Evolutionary conservation across 768 basidiomycete genomes (phyloP), one percentile per base, ranked within the genome.

Genomic region (Leccinum longicurvipes): DNA sequence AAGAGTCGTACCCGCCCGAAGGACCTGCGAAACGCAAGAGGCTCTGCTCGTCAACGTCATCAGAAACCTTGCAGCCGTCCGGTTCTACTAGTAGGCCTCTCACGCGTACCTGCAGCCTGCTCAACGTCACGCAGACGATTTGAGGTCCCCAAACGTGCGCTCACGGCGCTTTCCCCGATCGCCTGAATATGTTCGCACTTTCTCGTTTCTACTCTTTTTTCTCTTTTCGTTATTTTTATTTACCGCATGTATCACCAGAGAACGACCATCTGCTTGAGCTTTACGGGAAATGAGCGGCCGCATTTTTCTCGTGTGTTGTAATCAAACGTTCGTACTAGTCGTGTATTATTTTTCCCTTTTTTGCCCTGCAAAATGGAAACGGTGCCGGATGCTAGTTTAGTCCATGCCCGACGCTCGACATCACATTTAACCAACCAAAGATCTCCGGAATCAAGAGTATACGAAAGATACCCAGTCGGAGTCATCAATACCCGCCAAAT

Each of bases 11-110:
- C 3, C 7, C 32, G 1, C 50, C 29, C 3, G 55, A 55, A 21
- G 54, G 42, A 11, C 60, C 54, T 3, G 5, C 28, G 19, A 63
- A 50, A 32, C 61, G 66, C 48, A 63, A 51, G 59, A 63, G 55
- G 61, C 50, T 14, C 39, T 54, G 59, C 25, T 21, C 51, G 0
- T 49, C 50, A 3, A 9, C 14, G n/a, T 24, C 57, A 6, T 14
- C 12, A 32, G 53, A 50, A 15, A 32, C 25, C 0, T 32, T 45
- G 19, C 19, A 34, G 4, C 6, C 48, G 9, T 36, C 34, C 17
- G 34, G 34, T 36, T 36, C 34, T 11, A n/a, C n/a, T n/a, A n/a
- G n/a, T n/a, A 19, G 12, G n/a, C 28, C 47, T 6, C 55, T 48
- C 42, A 17, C 53, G 17, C 47, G 55, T 27, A 48, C 60, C n/a